Evolutionary conservation across 768 basidiomycete species (phyloP).

Genomic region (Lactifluus hygrophoroides): DNA sequence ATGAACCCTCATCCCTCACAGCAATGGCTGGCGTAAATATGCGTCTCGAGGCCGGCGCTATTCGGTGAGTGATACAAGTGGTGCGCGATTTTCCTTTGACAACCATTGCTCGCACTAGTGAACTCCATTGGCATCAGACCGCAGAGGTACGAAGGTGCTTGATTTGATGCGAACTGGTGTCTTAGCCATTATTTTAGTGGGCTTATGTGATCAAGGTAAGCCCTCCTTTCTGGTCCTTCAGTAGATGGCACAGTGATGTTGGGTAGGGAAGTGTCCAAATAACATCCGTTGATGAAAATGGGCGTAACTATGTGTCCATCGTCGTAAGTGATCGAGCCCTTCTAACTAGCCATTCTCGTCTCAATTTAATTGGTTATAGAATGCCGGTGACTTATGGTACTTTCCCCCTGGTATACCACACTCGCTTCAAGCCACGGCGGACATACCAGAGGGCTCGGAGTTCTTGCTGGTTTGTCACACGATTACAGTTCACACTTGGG

Average conservation of each 20-base stretch:
- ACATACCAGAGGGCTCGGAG: conserved; percentile 26
- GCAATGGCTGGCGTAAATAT: conserved; percentile 28
- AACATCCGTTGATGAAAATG: conserved; percentile 12
- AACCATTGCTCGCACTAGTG: conserved; percentile 11
- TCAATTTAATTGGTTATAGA: background rate
- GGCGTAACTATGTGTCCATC: conserved; percentile 10
- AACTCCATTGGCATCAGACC: conserved; percentile 32
- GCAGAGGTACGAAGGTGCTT: conserved; percentile 20
- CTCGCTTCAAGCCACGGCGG: conserved; percentile 29
- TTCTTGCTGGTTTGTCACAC: conserved; percentile 28
- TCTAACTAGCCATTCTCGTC: background rate
- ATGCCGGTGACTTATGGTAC: conserved; percentile 22
- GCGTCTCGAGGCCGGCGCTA: conserved; percentile 27
- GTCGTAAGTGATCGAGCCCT: conserved; percentile 10
- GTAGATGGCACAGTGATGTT: background rate
- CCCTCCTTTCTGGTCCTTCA: background rate
- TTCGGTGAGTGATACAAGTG: conserved; percentile 18
- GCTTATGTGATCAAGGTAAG: conserved; percentile 28
- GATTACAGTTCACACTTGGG: background rate
- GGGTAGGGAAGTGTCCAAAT: conserved; percentile 16
- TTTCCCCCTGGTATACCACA: conserved; percentile 33
- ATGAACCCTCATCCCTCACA: background rate
- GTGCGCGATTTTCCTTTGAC: background rate
- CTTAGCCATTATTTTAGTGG: conserved; percentile 21
- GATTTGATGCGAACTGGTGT: background rate